Conservation (phyloP, 148 eudicot genomes). For the Chenopodium berlandieri region DNA sequence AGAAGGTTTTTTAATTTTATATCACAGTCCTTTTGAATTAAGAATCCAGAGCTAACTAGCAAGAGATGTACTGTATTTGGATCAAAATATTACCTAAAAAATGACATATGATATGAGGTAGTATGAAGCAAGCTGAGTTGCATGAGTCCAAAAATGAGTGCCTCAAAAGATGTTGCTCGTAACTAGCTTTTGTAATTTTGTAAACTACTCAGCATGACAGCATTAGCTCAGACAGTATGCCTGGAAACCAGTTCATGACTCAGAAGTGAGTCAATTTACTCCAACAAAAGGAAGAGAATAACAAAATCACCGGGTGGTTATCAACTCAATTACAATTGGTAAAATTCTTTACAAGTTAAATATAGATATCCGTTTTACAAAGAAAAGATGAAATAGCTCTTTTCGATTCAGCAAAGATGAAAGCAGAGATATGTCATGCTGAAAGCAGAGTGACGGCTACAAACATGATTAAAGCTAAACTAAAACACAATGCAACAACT, state of each 20-base stretch:
- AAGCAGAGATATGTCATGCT: slow-evolving; percentile 29
- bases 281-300: neutral
- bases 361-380: neutral
- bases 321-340: neutral
- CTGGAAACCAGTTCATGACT: too few relatives aligned
- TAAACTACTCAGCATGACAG: neutral
- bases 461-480: slow-evolving; percentile 58
- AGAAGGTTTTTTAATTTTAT: too few relatives aligned
- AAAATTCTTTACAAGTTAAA: neutral
- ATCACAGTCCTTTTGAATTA: too few relatives aligned
- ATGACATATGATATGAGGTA: too few relatives aligned
- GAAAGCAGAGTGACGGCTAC: slow-evolving; percentile 55
- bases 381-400: neutral
- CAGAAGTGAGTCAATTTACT: too few relatives aligned
- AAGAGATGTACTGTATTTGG: too few relatives aligned
- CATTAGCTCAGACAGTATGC: neutral
- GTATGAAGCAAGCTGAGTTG: too few relatives aligned
- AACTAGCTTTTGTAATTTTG: too few relatives aligned
- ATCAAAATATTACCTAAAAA: too few relatives aligned
- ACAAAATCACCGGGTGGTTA: neutral
- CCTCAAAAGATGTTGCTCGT: too few relatives aligned
- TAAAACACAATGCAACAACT: slow-evolving; percentile 58
- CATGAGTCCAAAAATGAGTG: too few relatives aligned
- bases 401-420: neutral
- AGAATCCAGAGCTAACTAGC: too few relatives aligned